Conservation (phyloP, 108 stramenopile genomes). For the Pseudonitzschia pungens region DNA sequence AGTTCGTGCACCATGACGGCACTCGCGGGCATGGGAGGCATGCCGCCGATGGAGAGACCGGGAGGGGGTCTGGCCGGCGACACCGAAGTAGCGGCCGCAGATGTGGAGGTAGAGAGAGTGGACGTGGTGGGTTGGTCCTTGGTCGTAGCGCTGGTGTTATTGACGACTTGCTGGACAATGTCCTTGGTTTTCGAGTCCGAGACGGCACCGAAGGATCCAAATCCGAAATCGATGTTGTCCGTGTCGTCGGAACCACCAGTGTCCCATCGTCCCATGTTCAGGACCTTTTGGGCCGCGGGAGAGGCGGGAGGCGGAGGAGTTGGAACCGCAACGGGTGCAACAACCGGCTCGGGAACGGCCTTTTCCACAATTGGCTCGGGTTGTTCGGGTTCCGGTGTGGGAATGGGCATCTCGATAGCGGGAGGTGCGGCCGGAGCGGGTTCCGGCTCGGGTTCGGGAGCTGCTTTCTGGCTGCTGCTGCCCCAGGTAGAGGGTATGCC, state of each 20-base stretch:
- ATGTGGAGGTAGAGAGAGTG: background rate
- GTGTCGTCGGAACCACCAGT: slow-evolving; percentile 66
- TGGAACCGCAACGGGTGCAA: slow-evolving; percentile 28
- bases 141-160: slow-evolving; percentile 4
- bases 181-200: slow-evolving; percentile 24
- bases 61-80: slow-evolving; percentile 87
- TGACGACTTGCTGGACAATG: slow-evolving; percentile 18
- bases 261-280: slow-evolving; percentile 91
- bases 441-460: slow-evolving; percentile 23
- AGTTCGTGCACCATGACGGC: slow-evolving; percentile 82
- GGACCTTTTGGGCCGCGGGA: slow-evolving; percentile 55
- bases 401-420: slow-evolving; percentile 24
- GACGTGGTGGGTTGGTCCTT: slow-evolving; percentile 10
- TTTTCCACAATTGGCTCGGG: slow-evolving; percentile 6
- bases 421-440: slow-evolving; percentile 25
- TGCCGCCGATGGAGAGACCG: slow-evolving; percentile 73
- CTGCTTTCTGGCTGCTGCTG: slow-evolving; percentile 1
- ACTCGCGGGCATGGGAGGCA: slow-evolving; percentile 86
- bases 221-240: slow-evolving; percentile 80
- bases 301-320: slow-evolving; percentile 24
- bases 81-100: slow-evolving; percentile 40
- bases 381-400: slow-evolving; percentile 18
- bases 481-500: slow-evolving; percentile 23
- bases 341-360: slow-evolving; percentile 17
- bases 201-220: slow-evolving; percentile 74